Conservation (phyloP, 1,284 basidiomycete genomes). For the Spongispora temasekensis region DNA sequence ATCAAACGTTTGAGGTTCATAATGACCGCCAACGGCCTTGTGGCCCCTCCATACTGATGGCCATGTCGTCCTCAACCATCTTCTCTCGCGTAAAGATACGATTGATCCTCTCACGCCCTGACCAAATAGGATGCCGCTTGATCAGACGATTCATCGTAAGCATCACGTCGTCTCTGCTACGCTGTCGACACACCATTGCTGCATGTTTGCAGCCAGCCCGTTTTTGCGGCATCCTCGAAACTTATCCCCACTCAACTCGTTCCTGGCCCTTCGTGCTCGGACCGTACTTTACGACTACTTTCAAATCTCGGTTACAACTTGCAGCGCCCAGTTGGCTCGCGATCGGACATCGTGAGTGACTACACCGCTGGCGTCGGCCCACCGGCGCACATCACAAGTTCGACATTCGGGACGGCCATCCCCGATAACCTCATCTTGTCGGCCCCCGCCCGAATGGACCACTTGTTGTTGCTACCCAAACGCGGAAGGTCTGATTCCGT, state of each 20-base stretch:
- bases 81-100: conserved; percentile 13
- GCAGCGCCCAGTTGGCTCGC: conserved; percentile 1
- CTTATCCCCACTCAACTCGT: conserved; percentile 1
- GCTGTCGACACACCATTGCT: conserved; percentile 20
- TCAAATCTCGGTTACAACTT: neutral
- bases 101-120: conserved; percentile 16
- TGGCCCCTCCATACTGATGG: conserved; percentile 9
- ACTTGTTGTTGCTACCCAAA: no score
- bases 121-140: neutral
- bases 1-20: no score
- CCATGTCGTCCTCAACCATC: conserved; percentile 6
- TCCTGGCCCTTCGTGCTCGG: neutral
- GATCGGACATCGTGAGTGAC: neutral
- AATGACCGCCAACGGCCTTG: conserved; percentile 7
- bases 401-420: neutral
- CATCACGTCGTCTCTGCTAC: conserved; percentile 15
- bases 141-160: conserved; percentile 5
- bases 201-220: conserved; percentile 23
- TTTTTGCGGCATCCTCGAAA: neutral
- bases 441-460: neutral
- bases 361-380: neutral
- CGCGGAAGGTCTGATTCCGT: neutral
- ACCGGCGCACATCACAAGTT: conserved; percentile 2
- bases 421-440: conserved; percentile 5
- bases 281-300: no score